Conservation (phyloP, 352 stramenopile species). For the Phytophthora megakarya region DNA sequence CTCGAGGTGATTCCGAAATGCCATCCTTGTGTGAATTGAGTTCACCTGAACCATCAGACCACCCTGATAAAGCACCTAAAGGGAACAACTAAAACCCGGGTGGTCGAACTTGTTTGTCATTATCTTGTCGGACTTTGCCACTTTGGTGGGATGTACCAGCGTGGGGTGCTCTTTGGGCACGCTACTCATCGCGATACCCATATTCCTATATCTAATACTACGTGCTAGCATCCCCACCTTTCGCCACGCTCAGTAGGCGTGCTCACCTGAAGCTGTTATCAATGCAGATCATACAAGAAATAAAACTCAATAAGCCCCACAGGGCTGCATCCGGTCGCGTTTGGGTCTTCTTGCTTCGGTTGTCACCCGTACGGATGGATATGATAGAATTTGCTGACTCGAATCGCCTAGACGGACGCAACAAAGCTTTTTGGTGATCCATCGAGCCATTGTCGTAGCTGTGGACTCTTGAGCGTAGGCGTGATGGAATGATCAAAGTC, state of each 20-base stretch:
- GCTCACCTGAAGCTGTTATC: slow-evolving; percentile 21
- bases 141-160: not conserved
- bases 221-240: slow-evolving; percentile 14
- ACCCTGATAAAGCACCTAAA: not conserved
- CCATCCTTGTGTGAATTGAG: not conserved
- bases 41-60: not conserved
- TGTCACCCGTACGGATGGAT: slow-evolving; percentile 8
- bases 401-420: slow-evolving; percentile 64
- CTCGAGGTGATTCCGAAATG: not conserved
- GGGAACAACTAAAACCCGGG: not conserved
- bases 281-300: slow-evolving; percentile 34
- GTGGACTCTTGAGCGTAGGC: slow-evolving; percentile 86
- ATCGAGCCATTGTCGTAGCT: slow-evolving; percentile 85
- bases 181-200: slow-evolving; percentile 19
- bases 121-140: slow-evolving; percentile 22
- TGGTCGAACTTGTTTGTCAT: slow-evolving; percentile 26
- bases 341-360: slow-evolving; percentile 7
- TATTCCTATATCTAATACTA: slow-evolving; percentile 26
- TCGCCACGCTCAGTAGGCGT: slow-evolving; percentile 7
- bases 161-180: slow-evolving; percentile 14
- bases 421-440: slow-evolving; percentile 83
- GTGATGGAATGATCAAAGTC: slow-evolving; percentile 88
- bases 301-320: slow-evolving; percentile 23
- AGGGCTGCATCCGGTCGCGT: slow-evolving; percentile 8
- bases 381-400: slow-evolving; percentile 31